phyloP scores from a whole-genome alignment of 2,329 filamentous ascomycete species.

The Penicillium oxalicum region DNA sequence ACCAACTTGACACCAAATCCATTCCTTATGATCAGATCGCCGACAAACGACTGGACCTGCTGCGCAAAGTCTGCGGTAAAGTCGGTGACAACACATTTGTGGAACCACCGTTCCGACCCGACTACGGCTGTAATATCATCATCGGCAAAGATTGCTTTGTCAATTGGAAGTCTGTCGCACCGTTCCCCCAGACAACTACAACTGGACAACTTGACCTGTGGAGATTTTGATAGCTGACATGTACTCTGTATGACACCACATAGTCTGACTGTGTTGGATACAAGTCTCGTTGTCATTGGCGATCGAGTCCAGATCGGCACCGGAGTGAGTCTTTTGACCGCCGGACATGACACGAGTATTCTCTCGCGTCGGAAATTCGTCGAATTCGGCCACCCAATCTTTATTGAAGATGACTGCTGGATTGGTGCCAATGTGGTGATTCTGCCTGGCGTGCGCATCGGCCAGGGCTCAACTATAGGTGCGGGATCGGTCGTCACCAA shows the following conservation, averaged over 20 bases:
- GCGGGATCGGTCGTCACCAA: constrained; percentile 39
- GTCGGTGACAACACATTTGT: constrained; percentile 25
- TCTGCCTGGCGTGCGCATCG: constrained; percentile 40
- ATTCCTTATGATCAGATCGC: constrained; percentile 23
- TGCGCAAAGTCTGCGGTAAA: constrained; percentile 22
- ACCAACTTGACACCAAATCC: constrained; percentile 21
- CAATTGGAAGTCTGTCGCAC: constrained; percentile 25
- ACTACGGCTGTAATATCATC: constrained; percentile 27
- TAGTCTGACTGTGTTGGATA: constrained; percentile 53
- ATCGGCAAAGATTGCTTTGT: constrained; percentile 27
- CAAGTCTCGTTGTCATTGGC: constrained; percentile 48
- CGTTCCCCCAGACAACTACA: no score
- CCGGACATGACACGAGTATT: constrained; percentile 48
- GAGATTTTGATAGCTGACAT: not conserved
- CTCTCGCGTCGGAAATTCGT: constrained; percentile 43
- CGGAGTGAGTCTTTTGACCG: constrained; percentile 48
- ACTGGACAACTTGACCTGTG: no score
- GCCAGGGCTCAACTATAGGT: constrained; percentile 38
- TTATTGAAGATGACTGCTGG: constrained; percentile 47
- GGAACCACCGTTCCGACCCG: constrained; percentile 25
- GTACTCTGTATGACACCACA: not conserved
- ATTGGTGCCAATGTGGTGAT: constrained; percentile 45
- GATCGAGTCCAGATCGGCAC: constrained; percentile 51
- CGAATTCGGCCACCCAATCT: constrained; percentile 46
- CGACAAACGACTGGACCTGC: constrained; percentile 20